Evolutionary conservation across 495 filamentous ascomycete genomes (phyloP), one percentile per base, ranked within the genome.

Genomic region (Tuber calosporum): DNA sequence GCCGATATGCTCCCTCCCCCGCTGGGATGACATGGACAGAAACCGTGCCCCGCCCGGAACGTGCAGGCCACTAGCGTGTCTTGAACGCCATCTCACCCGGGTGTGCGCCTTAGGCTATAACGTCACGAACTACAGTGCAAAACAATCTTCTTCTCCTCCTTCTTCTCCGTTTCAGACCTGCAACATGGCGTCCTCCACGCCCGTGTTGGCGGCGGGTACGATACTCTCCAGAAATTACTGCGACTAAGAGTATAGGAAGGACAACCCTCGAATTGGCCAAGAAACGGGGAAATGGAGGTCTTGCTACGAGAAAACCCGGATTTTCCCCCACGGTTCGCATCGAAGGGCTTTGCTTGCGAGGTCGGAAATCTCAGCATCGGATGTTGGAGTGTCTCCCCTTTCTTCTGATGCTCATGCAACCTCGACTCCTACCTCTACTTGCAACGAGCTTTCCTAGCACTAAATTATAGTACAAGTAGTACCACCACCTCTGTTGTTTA

Each of bases 61-160:
- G 84, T 83, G 87, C 81, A 42, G 88, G 87, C 69, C 88, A 89
- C 83, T 88, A 85, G 86, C 85, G 88, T 41, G 87, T 87, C 73
- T 73, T 78, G 40, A 89, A 88, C 73, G 86, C 84, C 11, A 83
- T 26, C 85, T 89, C 36, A 83, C 84, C 26, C 83, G 83, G 7
- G 82, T 89, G 78, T 89, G 87, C 73, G 84, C 82, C 1, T 78
- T 84, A 48, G 88, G 88, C 38, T 87, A 87, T 79, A 86, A 83
- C 15, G 84, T 89, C 8, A 81, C 86, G 6, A 67, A 43, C 22
- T 72, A 75, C 39, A 9, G 39, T 40, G 11, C 2, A 78, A 83
- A 53, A 84, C 85, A 19, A 88, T 87, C 77, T 82, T 83, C 72
- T 89, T 87, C 81, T 90, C 84, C n/a, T n/a, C n/a, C n/a, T n/a